Conservation (phyloP, 495 filamentous ascomycete genomes). For the Penicillium cosmopolitanum region DNA sequence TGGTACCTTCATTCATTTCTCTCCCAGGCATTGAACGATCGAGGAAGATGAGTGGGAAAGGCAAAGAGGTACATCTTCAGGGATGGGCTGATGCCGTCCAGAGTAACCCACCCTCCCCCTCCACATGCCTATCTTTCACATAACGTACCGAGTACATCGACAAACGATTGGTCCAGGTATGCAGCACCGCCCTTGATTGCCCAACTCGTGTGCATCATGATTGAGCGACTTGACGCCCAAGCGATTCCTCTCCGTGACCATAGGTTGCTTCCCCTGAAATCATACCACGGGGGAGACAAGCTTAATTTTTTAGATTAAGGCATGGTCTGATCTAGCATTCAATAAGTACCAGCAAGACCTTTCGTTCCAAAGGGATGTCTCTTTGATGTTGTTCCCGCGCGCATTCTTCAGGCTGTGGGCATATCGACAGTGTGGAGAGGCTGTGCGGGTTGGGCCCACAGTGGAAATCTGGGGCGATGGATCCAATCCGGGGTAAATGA, state of each 20-base stretch:
- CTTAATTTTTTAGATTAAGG: conserved; percentile 10
- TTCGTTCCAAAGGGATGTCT: not conserved
- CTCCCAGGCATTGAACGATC: not conserved
- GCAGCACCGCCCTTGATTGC: conserved; percentile 5
- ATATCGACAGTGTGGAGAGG: not conserved
- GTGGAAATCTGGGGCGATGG: conserved; percentile 16
- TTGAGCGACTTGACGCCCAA: conserved; percentile 2
- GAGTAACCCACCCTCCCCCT: conserved; percentile 10
- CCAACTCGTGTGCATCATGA: conserved; percentile 10
- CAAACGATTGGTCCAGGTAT: conserved; percentile 9
- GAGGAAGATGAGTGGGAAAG: not conserved
- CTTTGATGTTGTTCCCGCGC: not conserved
- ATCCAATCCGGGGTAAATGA: conserved; percentile 9
- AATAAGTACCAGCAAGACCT: not conserved
- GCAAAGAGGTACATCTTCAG: not conserved
- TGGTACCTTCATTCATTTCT: no score
- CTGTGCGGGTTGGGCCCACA: conserved; percentile 18
- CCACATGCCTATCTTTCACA: conserved; percentile 8
- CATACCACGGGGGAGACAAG: conserved; percentile 14
- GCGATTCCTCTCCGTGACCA: conserved; percentile 6
- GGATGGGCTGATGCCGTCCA: conserved; percentile 10
- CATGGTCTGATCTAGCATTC: not conserved
- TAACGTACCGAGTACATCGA: not conserved
- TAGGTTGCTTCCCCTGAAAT: conserved; percentile 15
- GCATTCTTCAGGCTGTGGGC: conserved; percentile 1